Percentiles rank a stretch among this genome's conserved stretches.
These are phyloP conservation scores for Talaromyces sp. DNA, from an alignment of 2,329 filamentous ascomycete species.

Conservation along the genomic window DNA sequence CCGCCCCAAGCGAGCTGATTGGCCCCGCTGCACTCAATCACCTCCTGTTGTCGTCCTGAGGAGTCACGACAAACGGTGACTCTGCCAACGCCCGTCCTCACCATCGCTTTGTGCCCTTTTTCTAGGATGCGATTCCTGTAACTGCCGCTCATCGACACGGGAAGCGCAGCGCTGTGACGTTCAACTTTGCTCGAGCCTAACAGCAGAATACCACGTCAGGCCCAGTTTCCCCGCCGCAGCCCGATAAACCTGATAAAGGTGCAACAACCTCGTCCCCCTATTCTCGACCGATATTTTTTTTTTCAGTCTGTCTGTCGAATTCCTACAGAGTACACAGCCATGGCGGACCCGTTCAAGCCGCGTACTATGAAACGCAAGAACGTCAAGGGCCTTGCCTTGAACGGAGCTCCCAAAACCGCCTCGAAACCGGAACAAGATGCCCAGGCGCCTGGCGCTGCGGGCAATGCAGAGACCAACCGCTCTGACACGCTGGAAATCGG, in stretches of 20 bases:
- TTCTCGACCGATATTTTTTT: neutral
- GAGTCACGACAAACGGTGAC: neutral
- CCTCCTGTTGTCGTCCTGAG: neutral
- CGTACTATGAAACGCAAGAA: constrained; percentile 98
- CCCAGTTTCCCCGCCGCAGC: neutral
- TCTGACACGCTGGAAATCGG: constrained; percentile 85
- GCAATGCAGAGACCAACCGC: constrained; percentile 54
- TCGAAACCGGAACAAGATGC: constrained; percentile 66
- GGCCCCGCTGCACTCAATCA: constrained; percentile 12
- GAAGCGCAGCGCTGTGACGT: neutral
- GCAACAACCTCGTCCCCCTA: neutral
- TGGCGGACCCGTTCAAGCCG: constrained; percentile 59
- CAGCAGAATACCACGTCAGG: neutral
- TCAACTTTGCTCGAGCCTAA: neutral
- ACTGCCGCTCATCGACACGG: neutral
- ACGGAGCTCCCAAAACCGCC: constrained; percentile 65
- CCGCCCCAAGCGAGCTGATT: constrained; percentile 13
- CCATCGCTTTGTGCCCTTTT: neutral
- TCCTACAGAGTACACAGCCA: constrained; percentile 23
- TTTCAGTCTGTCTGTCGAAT: neutral
- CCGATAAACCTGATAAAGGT: neutral
- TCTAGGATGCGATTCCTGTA: neutral
- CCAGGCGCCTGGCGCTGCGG: constrained; percentile 40
- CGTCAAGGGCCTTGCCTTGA: constrained; percentile 89
- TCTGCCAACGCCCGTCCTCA: neutral